Evolutionary conservation across 179 eudicot genomes (phyloP).

Genomic region (Sideroxylon spinosum): DNA sequence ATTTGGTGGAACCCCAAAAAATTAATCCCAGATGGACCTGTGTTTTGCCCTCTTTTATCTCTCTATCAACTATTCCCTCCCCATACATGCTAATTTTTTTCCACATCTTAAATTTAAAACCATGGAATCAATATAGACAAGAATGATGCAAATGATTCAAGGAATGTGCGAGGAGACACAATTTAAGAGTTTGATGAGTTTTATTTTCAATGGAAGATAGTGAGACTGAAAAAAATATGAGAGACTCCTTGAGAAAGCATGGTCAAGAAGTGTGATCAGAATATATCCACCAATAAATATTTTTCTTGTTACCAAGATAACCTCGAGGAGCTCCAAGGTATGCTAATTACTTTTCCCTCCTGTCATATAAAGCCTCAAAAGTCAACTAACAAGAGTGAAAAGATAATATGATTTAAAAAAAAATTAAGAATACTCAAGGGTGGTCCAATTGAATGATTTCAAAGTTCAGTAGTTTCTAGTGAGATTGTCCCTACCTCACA

Average conservation of each 20-base stretch:
- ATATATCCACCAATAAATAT: neutral
- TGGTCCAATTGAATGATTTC: neutral
- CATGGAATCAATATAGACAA: neutral
- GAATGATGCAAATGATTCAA: neutral
- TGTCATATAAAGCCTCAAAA: neutral
- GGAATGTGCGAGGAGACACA: neutral
- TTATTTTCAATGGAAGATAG: too few species aligned
- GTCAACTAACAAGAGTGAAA: neutral
- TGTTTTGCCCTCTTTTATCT: too few species aligned
- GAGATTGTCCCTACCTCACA: conserved; percentile 56
- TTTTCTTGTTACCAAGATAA: neutral
- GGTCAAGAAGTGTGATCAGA: neutral
- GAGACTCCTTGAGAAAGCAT: neutral
- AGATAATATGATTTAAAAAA: neutral
- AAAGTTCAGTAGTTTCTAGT: conserved; percentile 10
- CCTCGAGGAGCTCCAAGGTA: neutral
- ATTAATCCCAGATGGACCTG: too few species aligned
- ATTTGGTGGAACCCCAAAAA: too few species aligned
- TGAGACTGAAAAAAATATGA: neutral
- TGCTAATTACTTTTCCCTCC: neutral
- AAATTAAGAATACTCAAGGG: neutral
- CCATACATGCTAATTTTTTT: too few species aligned
- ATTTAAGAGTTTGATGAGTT: neutral
- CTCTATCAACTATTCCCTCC: too few species aligned
- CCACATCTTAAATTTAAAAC: too few species aligned